Evolutionary conservation across 2,329 filamentous ascomycete species (phyloP).

Genomic region (Nigrospora osmanthi): DNA sequence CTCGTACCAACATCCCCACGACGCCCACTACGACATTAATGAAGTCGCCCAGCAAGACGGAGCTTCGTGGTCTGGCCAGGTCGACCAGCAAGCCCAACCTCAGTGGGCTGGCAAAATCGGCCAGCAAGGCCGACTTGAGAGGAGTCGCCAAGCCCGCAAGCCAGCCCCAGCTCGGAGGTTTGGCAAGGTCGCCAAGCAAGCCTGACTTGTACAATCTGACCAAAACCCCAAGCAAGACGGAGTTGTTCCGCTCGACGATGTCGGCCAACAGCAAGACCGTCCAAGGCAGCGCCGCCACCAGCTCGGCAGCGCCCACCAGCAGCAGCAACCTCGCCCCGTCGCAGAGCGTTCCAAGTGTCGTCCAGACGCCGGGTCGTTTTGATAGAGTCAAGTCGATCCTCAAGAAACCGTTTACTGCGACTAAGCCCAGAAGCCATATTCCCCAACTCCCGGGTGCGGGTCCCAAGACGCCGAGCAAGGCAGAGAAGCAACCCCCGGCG

Average conservation of each 20-base stretch:
- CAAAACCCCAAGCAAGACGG: background rate
- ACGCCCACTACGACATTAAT: slow-evolving; percentile 44
- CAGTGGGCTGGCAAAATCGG: slow-evolving; percentile 24
- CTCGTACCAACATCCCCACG: slow-evolving; percentile 47
- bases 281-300: background rate
- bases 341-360: slow-evolving; percentile 21
- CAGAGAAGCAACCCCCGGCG: slow-evolving; percentile 44
- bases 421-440: slow-evolving; percentile 37
- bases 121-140: slow-evolving; percentile 29
- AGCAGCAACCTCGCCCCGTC: slow-evolving; percentile 32
- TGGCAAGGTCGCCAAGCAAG: slow-evolving; percentile 35
- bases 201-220: background rate
- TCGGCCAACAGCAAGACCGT: slow-evolving; percentile 3
- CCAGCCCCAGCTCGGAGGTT: slow-evolving; percentile 29
- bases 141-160: slow-evolving; percentile 27
- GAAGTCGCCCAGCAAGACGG: slow-evolving; percentile 46
- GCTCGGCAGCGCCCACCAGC: slow-evolving; percentile 31
- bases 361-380: slow-evolving; percentile 42
- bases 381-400: slow-evolving; percentile 53
- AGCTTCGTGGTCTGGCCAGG: slow-evolving; percentile 26
- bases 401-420: slow-evolving; percentile 29
- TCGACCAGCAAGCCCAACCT: slow-evolving; percentile 40
- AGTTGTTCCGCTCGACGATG: too few species aligned
- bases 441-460: slow-evolving; percentile 30
- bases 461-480: slow-evolving; percentile 39